Evolutionary conservation across 2,329 filamentous ascomycete species (phyloP).

Genomic region (Neonectria sp.): DNA sequence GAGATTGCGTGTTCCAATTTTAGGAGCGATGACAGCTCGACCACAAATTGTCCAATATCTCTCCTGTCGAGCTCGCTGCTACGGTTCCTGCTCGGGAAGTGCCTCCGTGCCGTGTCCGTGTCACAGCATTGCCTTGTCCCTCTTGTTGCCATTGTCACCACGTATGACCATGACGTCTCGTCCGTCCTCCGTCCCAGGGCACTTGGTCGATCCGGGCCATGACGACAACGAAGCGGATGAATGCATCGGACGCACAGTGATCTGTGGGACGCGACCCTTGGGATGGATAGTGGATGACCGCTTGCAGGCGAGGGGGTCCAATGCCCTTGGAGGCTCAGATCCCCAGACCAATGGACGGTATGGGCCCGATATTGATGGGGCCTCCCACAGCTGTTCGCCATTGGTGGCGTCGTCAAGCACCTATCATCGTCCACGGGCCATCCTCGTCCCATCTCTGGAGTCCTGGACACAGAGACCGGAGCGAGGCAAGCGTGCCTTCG

Average conservation of each 20-base stretch:
- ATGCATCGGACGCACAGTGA: conserved; percentile 31
- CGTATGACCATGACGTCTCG: conserved; percentile 12
- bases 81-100: background rate
- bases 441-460: conserved; percentile 7
- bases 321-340: conserved; percentile 18
- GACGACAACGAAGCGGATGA: conserved; percentile 26
- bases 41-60: background rate
- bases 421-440: background rate
- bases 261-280: conserved; percentile 36
- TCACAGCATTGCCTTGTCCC: background rate
- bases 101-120: conserved; percentile 11
- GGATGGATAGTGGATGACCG: conserved; percentile 22
- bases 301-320: conserved; percentile 15
- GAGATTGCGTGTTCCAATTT: conserved; percentile 35
- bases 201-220: conserved; percentile 8
- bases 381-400: background rate
- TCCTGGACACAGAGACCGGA: conserved; percentile 16
- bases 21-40: conserved; percentile 25
- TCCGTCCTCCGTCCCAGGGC: conserved; percentile 17
- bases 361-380: conserved; percentile 21
- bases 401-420: conserved; percentile 16
- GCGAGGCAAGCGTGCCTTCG: conserved; percentile 19
- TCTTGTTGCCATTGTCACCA: conserved; percentile 4
- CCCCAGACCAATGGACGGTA: conserved; percentile 27
- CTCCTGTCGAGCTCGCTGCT: background rate